Evolutionary conservation across 352 stramenopile species (phyloP).

Genomic region (Phytopythium montanum): DNA sequence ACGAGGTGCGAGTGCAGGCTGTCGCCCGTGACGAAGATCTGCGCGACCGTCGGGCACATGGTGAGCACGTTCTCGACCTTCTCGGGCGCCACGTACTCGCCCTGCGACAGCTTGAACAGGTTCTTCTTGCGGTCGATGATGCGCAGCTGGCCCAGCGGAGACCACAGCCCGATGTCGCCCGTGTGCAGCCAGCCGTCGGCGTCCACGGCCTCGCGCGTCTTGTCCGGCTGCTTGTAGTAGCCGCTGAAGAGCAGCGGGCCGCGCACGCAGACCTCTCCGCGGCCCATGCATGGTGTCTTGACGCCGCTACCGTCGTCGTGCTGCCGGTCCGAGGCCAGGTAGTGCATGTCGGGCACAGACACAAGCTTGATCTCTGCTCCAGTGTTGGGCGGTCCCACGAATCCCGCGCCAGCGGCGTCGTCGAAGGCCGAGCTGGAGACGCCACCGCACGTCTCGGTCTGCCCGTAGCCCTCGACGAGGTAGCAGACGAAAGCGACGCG

Average conservation of each 20-base stretch:
- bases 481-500: conserved; percentile 86
- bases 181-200: conserved; percentile 95
- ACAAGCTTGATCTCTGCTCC: conserved; percentile 91
- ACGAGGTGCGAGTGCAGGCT: conserved; percentile 95
- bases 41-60: conserved; percentile 88
- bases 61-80: conserved; percentile 95
- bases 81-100: conserved; percentile 96
- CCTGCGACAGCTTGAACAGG: conserved; percentile 93
- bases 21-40: conserved; percentile 96
- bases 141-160: conserved; percentile 86
- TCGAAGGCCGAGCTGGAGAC: conserved; percentile 52
- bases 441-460: conserved; percentile 93
- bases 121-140: conserved; percentile 94
- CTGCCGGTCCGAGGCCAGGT: conserved; percentile 76
- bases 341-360: conserved; percentile 97
- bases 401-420: conserved; percentile 54
- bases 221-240: conserved; percentile 95
- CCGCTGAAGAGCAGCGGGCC: conserved; percentile 86
- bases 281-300: conserved; percentile 33
- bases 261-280: conserved; percentile 69
- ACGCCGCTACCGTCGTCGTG: conserved; percentile 32
- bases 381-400: conserved; percentile 90
- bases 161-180: conserved; percentile 95
- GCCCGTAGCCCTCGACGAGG: conserved; percentile 94
- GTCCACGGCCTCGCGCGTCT: conserved; percentile 91